Evolutionary conservation across 2,329 filamentous ascomycete species (phyloP).

Genomic region (Diplocarpon rosae): DNA sequence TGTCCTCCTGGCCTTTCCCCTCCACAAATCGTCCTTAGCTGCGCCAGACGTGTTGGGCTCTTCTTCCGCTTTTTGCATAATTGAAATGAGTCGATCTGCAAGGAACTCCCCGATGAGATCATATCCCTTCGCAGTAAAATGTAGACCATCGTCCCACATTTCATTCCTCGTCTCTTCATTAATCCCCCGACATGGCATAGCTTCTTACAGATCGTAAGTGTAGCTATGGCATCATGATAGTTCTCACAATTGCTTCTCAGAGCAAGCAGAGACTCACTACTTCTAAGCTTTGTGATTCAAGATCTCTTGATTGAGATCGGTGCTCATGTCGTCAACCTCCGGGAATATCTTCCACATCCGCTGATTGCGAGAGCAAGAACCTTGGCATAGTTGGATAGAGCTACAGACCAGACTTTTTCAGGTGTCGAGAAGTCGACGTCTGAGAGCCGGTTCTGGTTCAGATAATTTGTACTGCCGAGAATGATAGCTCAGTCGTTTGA

Average conservation of each 20-base stretch:
- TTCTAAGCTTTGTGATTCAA: slow-evolving; percentile 35
- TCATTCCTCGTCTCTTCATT: slow-evolving; percentile 33
- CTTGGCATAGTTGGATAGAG: slow-evolving; percentile 38
- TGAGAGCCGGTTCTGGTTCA: slow-evolving; percentile 31
- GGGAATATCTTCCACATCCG: slow-evolving; percentile 31
- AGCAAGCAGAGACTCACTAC: slow-evolving; percentile 37
- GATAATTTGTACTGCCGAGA: slow-evolving; percentile 55
- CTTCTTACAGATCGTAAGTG: slow-evolving; percentile 43
- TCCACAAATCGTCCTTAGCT: slow-evolving; percentile 2
- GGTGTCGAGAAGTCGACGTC: slow-evolving; percentile 39
- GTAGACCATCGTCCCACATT: slow-evolving; percentile 52
- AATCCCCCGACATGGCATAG: slow-evolving; percentile 43
- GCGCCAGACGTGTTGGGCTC: neutral
- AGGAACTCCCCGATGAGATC: slow-evolving; percentile 49
- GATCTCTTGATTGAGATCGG: slow-evolving; percentile 43
- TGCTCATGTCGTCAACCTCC: slow-evolving; percentile 29
- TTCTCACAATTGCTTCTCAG: neutral
- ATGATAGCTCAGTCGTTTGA: slow-evolving; percentile 48
- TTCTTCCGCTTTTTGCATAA: slow-evolving; percentile 29
- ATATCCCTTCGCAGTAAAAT: slow-evolving; percentile 48
- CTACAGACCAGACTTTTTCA: slow-evolving; percentile 38
- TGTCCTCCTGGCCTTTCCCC: neutral
- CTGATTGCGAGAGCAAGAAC: slow-evolving; percentile 55
- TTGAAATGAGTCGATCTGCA: slow-evolving; percentile 39
- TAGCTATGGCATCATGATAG: slow-evolving; percentile 31